Evolutionary conservation across 23 red algal species (phyloP).

Genomic region (Cyanidiococcus yangmingshanensis): DNA sequence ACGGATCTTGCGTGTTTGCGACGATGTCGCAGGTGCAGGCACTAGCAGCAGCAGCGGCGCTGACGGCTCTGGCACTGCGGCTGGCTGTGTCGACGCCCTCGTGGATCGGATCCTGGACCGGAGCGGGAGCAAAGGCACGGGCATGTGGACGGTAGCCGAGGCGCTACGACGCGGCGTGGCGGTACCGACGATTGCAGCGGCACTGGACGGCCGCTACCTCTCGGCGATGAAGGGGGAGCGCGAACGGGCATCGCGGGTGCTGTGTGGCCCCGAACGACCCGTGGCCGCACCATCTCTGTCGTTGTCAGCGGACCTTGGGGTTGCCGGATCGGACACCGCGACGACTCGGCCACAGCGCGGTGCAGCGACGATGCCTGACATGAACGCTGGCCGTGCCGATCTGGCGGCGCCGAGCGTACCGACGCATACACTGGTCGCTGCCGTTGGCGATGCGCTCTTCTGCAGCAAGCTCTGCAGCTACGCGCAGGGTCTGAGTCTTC

Average conservation of each 20-base stretch:
- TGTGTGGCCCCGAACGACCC: not conserved
- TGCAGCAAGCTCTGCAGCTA: slow-evolving; percentile 95
- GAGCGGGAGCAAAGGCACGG: slow-evolving; percentile 88
- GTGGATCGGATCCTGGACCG: slow-evolving; percentile 69
- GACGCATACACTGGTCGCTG: slow-evolving; percentile 27
- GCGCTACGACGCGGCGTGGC: slow-evolving; percentile 61
- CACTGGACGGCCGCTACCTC: slow-evolving; percentile 79
- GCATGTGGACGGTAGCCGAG: slow-evolving; percentile 98
- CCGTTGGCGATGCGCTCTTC: slow-evolving; percentile 63
- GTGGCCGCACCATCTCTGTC: not conserved
- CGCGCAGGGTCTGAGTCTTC: slow-evolving; percentile 91
- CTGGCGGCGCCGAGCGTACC: not conserved
- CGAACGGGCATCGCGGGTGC: slow-evolving; percentile 16
- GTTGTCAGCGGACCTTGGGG: not conserved
- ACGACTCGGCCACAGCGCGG: not conserved
- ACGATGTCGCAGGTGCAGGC: slow-evolving; percentile 53
- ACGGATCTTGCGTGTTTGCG: slow-evolving; percentile 48
- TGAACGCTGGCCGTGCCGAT: slow-evolving; percentile 1
- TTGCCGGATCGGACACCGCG: not conserved
- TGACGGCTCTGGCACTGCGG: not conserved
- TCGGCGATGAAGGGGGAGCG: slow-evolving; percentile 90
- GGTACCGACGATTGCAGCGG: slow-evolving; percentile 66
- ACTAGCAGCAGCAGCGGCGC: no score
- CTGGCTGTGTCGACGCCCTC: slow-evolving; percentile 17
- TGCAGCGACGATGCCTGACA: slow-evolving; percentile 18